Evolutionary conservation across 345 rosid genomes (phyloP).

Genomic region (Lepidium sativum): DNA sequence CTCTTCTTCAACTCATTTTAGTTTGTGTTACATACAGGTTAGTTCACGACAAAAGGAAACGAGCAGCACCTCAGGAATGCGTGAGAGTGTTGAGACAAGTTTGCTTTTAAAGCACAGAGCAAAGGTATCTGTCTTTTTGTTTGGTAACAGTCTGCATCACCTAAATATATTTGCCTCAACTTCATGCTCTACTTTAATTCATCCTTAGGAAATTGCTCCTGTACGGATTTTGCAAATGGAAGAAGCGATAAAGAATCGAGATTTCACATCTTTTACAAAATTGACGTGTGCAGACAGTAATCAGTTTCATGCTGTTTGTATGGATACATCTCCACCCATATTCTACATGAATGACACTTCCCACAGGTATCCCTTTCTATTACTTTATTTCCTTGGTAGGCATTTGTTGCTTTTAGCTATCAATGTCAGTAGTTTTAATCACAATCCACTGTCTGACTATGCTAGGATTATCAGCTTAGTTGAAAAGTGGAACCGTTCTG

Average conservation of each 20-base stretch:
- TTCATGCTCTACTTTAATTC: not conserved
- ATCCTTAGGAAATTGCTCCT: slow-evolving; percentile 75
- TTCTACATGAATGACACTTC: slow-evolving; percentile 98
- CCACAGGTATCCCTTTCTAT: slow-evolving; percentile 50
- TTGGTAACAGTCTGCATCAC: not conserved
- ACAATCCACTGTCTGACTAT: not conserved
- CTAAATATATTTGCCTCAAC: not conserved
- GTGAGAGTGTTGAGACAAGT: slow-evolving; percentile 91
- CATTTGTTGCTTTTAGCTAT: not conserved
- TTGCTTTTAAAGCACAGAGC: slow-evolving; percentile 85
- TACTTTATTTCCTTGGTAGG: not conserved
- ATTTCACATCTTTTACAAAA: slow-evolving; percentile 68
- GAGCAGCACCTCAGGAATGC: slow-evolving; percentile 95
- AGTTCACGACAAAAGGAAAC: slow-evolving; percentile 89
- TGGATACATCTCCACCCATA: slow-evolving; percentile 90
- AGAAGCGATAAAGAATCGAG: slow-evolving; percentile 63
- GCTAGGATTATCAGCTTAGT: slow-evolving; percentile 75
- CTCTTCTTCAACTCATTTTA: not conserved
- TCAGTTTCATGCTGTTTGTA: slow-evolving; percentile 95
- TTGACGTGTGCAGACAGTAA: slow-evolving; percentile 88
- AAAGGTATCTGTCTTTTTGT: slow-evolving; percentile 39
- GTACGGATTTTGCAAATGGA: slow-evolving; percentile 69
- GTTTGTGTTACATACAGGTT: slow-evolving; percentile 47
- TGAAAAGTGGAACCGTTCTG: slow-evolving; percentile 82
- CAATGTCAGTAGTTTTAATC: not conserved